A percentile compares a stretch with the other conserved stretches of the same genome.
These are phyloP conservation scores for Tetragonia tetragonoides DNA, from an alignment of 148 eudicot genomes.

Conservation along the genomic window DNA sequence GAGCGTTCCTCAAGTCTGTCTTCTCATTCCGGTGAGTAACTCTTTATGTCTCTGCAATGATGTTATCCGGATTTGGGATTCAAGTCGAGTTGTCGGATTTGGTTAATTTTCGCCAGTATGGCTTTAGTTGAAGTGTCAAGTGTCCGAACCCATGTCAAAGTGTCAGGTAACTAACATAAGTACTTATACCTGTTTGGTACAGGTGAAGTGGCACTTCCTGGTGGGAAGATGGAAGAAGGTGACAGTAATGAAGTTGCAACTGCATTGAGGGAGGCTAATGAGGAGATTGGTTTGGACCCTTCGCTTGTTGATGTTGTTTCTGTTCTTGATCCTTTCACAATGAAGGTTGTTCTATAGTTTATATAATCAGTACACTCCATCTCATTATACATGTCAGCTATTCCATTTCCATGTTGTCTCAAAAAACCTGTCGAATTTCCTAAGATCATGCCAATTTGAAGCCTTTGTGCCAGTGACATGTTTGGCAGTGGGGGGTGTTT, in stretches of 20 bases:
- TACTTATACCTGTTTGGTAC: slow-evolving; percentile 12
- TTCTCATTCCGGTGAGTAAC: slow-evolving; percentile 50
- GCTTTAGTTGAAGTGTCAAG: too few species aligned
- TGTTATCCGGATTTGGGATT: too few species aligned
- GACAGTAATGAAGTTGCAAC: slow-evolving; percentile 70
- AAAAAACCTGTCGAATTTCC: too few species aligned
- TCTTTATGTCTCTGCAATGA: neutral
- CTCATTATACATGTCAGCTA: too few species aligned
- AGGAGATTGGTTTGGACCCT: slow-evolving; percentile 92
- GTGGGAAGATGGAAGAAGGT: slow-evolving; percentile 81
- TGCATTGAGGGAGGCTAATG: slow-evolving; percentile 81
- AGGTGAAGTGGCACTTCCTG: slow-evolving; percentile 95
- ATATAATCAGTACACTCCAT: too few species aligned
- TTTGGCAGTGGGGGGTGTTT: neutral
- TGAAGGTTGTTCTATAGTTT: slow-evolving; percentile 51
- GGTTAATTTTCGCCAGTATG: too few species aligned
- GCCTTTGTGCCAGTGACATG: too few species aligned
- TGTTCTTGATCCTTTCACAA: slow-evolving; percentile 65
- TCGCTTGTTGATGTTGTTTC: slow-evolving; percentile 67
- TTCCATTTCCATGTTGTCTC: too few species aligned
- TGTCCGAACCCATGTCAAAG: too few species aligned
- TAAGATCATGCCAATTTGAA: too few species aligned
- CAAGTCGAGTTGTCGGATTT: too few species aligned
- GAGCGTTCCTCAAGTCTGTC: slow-evolving; percentile 48
- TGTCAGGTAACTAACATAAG: too few species aligned